phyloP scores from a whole-genome alignment of 2,329 filamentous ascomycete species.

The Blastomyces gilchristii region DNA sequence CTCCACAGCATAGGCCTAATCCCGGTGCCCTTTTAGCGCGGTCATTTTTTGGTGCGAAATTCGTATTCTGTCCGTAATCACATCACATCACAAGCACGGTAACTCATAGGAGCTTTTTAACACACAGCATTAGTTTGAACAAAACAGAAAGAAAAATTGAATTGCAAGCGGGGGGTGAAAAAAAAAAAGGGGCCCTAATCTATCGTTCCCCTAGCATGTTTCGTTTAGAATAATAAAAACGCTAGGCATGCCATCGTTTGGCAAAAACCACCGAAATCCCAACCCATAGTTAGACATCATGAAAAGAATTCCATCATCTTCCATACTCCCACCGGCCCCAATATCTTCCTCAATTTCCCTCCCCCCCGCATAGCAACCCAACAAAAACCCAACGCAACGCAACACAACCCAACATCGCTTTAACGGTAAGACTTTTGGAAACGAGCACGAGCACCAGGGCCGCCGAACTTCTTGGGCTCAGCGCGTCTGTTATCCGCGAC shows the following conservation, averaged over 20 bases:
- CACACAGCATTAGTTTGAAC: not conserved
- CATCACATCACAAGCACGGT: not conserved
- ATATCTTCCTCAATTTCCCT: not conserved
- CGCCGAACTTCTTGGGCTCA: slow-evolving; percentile 90
- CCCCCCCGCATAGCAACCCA: not conserved
- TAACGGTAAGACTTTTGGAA: slow-evolving; percentile 99
- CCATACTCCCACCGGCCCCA: not conserved
- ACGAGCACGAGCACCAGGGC: slow-evolving; percentile 83
- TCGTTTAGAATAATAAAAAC: not conserved
- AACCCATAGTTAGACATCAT: slow-evolving; percentile 5
- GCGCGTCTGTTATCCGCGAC: slow-evolving; percentile 98
- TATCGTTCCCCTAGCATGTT: slow-evolving; percentile 5
- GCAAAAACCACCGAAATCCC: not conserved
- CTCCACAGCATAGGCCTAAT: not conserved
- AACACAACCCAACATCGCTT: slow-evolving; percentile 24
- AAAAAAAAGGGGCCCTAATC: slow-evolving; percentile 3
- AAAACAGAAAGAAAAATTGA: not conserved
- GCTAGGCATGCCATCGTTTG: slow-evolving; percentile 3
- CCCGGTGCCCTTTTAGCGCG: not conserved
- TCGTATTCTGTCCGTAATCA: not conserved
- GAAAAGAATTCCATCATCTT: not conserved
- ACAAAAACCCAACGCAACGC: not conserved
- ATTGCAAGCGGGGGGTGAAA: not conserved
- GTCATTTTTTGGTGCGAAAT: not conserved
- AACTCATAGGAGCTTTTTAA: not conserved